Percentiles rank a stretch among this genome's conserved stretches.
These are phyloP conservation scores for Beverwykella pulmonaria DNA, from an alignment of 495 filamentous ascomycete species.

Conservation along the genomic window DNA sequence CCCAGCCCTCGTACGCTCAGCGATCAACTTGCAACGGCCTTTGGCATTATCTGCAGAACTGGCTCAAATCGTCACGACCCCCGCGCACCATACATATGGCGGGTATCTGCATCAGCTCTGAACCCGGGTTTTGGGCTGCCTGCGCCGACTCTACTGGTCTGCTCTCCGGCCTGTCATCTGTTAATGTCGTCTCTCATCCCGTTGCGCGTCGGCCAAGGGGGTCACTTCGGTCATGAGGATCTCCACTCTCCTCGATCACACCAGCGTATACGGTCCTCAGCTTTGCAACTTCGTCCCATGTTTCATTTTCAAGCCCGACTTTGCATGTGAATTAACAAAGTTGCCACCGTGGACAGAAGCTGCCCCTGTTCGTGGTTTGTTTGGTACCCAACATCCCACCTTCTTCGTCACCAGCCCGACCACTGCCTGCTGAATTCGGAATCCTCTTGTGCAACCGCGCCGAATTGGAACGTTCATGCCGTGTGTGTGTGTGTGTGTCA, in stretches of 20 bases:
- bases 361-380: constrained; percentile 2
- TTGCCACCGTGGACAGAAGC: constrained; percentile 2
- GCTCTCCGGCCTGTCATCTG: constrained; percentile 8
- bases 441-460: constrained; percentile 33
- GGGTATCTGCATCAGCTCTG: constrained; percentile 20
- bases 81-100: constrained; percentile 31
- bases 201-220: constrained; percentile 36
- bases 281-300: constrained; percentile 13
- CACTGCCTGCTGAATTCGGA: constrained; percentile 15
- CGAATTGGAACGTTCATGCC: constrained; percentile 25
- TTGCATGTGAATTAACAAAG: constrained; percentile 27
- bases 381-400: constrained; percentile 28
- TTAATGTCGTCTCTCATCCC: constrained; percentile 28
- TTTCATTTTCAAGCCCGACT: constrained; percentile 22
- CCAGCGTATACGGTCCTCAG: constrained; percentile 11
- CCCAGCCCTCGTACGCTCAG: constrained; percentile 8
- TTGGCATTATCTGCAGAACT: constrained; percentile 12
- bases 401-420: constrained; percentile 14
- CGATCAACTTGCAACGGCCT: constrained; percentile 24
- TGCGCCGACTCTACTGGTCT: constrained; percentile 22
- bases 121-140: constrained; percentile 35
- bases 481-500: constrained; percentile 20
- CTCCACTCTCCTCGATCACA: constrained; percentile 25
- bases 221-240: constrained; percentile 36
- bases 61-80: constrained; percentile 28